Conservation (phyloP, 2,329 filamentous ascomycete genomes). For the Venturia asperata region DNA sequence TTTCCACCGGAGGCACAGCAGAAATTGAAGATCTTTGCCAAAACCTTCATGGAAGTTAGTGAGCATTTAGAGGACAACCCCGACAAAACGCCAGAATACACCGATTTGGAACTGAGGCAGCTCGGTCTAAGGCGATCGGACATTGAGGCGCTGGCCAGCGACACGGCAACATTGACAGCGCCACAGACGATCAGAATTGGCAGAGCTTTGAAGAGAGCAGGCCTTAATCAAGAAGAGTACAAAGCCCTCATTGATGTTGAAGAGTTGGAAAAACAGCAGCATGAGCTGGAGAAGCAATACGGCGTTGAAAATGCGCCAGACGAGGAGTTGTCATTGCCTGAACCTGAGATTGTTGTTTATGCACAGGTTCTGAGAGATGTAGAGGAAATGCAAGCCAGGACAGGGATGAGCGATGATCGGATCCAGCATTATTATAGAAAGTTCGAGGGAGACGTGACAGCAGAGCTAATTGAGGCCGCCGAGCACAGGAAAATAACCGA, state of each 20-base stretch:
- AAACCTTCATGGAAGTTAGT: background rate
- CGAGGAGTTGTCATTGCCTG: background rate
- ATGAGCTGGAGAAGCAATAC: background rate
- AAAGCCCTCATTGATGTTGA: background rate
- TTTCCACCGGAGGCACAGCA: constrained; percentile 4
- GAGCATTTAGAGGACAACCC: background rate
- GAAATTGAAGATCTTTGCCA: background rate
- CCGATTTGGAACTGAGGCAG: constrained; percentile 2
- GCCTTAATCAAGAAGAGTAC: background rate
- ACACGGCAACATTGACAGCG: background rate
- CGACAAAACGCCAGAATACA: background rate
- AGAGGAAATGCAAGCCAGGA: constrained; percentile 6
- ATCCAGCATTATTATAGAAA: background rate
- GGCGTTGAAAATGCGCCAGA: constrained; percentile 4
- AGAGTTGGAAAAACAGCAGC: background rate
- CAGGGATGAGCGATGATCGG: background rate
- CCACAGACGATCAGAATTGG: constrained; percentile 4
- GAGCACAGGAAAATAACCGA: background rate
- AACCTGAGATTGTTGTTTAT: background rate
- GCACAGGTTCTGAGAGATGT: background rate
- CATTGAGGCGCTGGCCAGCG: constrained; percentile 1
- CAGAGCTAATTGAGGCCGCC: background rate
- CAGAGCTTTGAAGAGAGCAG: background rate
- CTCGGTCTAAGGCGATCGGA: constrained; percentile 14
- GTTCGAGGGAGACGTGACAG: background rate